Conservation (phyloP, 805 yeast genomes). For the Starmera caribaea region DNA sequence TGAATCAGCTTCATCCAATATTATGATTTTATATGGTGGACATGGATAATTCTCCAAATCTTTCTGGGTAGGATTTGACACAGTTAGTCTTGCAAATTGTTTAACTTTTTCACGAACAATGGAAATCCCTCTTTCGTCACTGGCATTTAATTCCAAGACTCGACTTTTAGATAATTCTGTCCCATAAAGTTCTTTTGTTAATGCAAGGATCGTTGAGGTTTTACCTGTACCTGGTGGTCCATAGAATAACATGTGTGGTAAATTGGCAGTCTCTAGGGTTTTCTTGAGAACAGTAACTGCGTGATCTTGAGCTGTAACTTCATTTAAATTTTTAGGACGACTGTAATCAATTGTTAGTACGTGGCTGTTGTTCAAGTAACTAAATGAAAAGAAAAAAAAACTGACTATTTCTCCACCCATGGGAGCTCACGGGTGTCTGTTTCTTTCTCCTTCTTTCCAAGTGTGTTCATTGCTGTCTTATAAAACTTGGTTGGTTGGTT, state of each 20-base stretch:
- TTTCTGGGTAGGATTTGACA: constrained; percentile 67
- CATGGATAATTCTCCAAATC: constrained; percentile 77
- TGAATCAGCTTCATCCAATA: constrained; percentile 89
- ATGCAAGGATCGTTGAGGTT: constrained; percentile 78
- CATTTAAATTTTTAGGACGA: constrained; percentile 81
- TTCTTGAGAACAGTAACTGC: constrained; percentile 76
- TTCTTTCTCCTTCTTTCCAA: neutral
- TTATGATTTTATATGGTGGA: constrained; percentile 91
- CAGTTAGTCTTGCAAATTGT: constrained; percentile 76
- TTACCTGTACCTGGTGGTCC: constrained; percentile 96
- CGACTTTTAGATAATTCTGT: constrained; percentile 59
- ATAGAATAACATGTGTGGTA: constrained; percentile 87
- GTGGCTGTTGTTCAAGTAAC: neutral
- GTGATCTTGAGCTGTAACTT: constrained; percentile 86
- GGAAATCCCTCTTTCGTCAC: constrained; percentile 85
- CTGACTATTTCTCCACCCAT: constrained; percentile 4
- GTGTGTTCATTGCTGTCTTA: no score
- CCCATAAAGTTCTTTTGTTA: constrained; percentile 73
- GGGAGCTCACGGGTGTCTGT: constrained; percentile 1
- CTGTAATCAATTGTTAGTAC: constrained; percentile 15
- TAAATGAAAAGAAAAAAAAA: no score
- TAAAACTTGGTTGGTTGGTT: no score
- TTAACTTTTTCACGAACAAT: constrained; percentile 81
- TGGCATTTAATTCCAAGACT: constrained; percentile 78
- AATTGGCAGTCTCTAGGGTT: constrained; percentile 68